Base-by-base conservation (phyloP, 306 rosid genomes). In the Quercus engelmannii region DNA sequence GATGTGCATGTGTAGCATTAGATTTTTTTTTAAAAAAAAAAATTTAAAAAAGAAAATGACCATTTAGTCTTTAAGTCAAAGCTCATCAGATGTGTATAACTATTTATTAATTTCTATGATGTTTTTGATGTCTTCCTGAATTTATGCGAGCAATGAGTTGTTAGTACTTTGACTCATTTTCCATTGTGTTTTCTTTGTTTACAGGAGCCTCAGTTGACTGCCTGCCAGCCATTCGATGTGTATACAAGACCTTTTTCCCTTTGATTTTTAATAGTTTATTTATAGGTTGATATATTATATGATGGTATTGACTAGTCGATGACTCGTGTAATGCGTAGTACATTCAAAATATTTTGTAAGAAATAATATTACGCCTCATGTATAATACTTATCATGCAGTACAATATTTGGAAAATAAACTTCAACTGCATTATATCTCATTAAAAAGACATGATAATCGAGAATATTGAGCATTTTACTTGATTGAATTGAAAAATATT, bases 141-240 rank as follows among this genome's bases (percentile, higher is more conserved):
- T 63, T 63, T 28, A 26, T 26, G 13, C 23, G 18, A 17, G 43
- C 41, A 13, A 19, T n/a, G 25, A 35, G 26, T 6, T 73, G 18
- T 28, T 6, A 23, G 30, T 5, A 41, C 55, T 54, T 21, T 21
- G 72, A 78, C 25, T 71, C 11, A 71, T 81, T 74, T 63, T 77
- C 38, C 19, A 33, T 75, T 54, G 69, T 55, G 58, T 55, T 30
- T 28, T 65, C 33, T 83, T 83, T 83, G 72, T 86, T 69, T n/a
- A 79, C 97, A 95, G 98, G 99, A 91, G 77, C 99, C 99, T 20
- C 99, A 95, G 61, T 78, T 95, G 76, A 93, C 99, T 19, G 72
- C 98, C 63, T 83, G 89, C 23, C 89, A 95, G 79, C 83, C 89
- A 35, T 93, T 95, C 20, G 98, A 95, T 79, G 97, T 95, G 71